Base-by-base conservation (phyloP, 2,329 filamentous ascomycete species). In the Monosporascus sp. region DNA sequence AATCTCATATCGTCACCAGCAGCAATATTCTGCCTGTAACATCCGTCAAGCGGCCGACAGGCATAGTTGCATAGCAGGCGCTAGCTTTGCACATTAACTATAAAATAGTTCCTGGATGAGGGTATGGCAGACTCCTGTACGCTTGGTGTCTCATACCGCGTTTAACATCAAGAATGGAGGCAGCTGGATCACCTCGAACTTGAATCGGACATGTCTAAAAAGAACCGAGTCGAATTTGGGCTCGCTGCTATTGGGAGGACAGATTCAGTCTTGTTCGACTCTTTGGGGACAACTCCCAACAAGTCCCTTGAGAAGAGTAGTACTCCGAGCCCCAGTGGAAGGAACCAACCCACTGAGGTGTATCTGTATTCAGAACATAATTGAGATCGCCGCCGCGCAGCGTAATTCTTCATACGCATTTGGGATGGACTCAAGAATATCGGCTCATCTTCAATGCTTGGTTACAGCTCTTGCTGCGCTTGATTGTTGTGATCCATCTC, bases 401-500 rank as follows among this genome's bases (percentile, higher is more conserved):
- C 47, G 25, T 9, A 36, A 39, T 47, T 51, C 48, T 54, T 50
- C 53, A 47, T 41, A 54, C 24, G 37, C 9, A 27, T 48, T 36
- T 48, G 27, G 34, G 7, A 31, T 14, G 14, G 50, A 20, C 31
- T 18, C 14, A 31, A 51, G 39, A 55, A 36, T 14, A 20, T 44
- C 42, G 14, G 20, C 20, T 48, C 47, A 41, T 46, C 51, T 34
- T 54, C 53, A 58, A 54, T 55, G 52, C 46, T 45, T 41, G 51
- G 15, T 53, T 49, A 50, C 50, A 52, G 52, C 50, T 48, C 49
- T 42, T 42, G 45, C 52, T 51, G 53, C 53, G 53, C 52, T 53
- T 55, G 51, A 37, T 46, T 38, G 55, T 58, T 64, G 56, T 59
- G 56, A 58, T 48, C 9, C 56, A 46, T 57, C 55, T 64, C 62